Evolutionary conservation across 1,284 basidiomycete genomes (phyloP), one percentile per base, ranked within the genome.

Genomic region (Mycena citricolor): DNA sequence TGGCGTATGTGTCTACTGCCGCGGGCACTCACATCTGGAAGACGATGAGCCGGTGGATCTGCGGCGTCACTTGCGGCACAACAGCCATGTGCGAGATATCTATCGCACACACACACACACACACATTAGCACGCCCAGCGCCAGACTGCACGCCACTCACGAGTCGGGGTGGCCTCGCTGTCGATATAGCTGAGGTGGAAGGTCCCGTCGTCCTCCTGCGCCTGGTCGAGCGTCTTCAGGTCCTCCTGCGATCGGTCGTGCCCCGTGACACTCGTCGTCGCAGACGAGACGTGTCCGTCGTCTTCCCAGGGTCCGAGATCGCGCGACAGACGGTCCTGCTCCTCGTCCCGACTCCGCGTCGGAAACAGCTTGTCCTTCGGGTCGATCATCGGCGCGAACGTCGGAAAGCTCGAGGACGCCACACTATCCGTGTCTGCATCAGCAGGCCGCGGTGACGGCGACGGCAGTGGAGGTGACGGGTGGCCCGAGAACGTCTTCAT

Each of bases 21-120:
- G n/a, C 14, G 32, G 34, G 20, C 17, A 19, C 19, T 37, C 50
- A 71, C 70, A 66, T 42, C 57, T 73, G 70, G 44, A 66, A 69
- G 23, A 34, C 2, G 2, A 54, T 10, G 6, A 50, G 36, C 6
- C 32, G 26, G 4, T 28, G 23, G 30, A 54, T 44, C 11, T 42
- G 34, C 3, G 52, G 40, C 0, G 39, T 35, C 14, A 26, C 14
- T 6, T 8, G 22, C 8, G 52, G 42, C 10, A 50, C 20, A 16
- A 32, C 8, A 1, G 39, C 25, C 12, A 47, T 11, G 14, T 50
- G 52, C 5, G 52, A 50, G 17, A 50, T 4, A 8, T 42, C 51
- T 53, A 16, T 19, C 7, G 31, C 8, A 7, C 6, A n/a, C 8
- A 7, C 14, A 8, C 8, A n/a, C 6, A n/a, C 31, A n/a, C 6